phyloP scores from a whole-genome alignment of 768 basidiomycete genomes.

The Pholiota microspora region DNA sequence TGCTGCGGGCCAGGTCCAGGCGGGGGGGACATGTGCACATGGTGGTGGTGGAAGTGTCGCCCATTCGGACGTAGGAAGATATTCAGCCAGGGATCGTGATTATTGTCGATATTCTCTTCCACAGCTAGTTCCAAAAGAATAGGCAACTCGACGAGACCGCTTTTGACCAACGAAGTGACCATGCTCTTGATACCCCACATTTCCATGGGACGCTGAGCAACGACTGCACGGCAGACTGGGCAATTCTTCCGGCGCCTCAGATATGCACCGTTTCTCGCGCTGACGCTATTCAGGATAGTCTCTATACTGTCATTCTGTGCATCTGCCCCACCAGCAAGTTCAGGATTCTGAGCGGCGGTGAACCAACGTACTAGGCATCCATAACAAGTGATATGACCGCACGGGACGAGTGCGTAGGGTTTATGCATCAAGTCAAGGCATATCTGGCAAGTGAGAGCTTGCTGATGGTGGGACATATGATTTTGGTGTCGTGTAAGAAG shows the following conservation, averaged over 20 bases:
- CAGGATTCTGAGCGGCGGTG: conserved; percentile 35
- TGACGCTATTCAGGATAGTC: conserved; percentile 33
- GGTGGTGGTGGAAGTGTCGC: background rate
- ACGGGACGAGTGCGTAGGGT: conserved; percentile 73
- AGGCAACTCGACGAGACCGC: conserved; percentile 44
- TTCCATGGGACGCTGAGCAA: conserved; percentile 63
- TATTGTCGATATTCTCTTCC: conserved; percentile 23
- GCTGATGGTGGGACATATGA: conserved; percentile 52
- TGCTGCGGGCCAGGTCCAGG: conserved; percentile 10
- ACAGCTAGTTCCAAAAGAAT: conserved; percentile 20
- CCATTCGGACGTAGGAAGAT: conserved; percentile 43
- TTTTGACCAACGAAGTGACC: conserved; percentile 49
- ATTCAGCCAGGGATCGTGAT: conserved; percentile 61
- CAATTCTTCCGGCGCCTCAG: conserved; percentile 63
- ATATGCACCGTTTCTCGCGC: conserved; percentile 41
- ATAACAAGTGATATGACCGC: conserved; percentile 74
- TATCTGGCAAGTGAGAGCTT: conserved; percentile 73
- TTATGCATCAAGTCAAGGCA: conserved; percentile 73
- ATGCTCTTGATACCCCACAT: conserved; percentile 72
- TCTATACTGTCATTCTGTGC: conserved; percentile 14
- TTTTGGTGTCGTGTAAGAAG: conserved; percentile 52
- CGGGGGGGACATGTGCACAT: conserved; percentile 1
- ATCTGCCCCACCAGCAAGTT: conserved; percentile 33
- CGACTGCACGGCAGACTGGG: conserved; percentile 66
- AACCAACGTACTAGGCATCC: conserved; percentile 78